phyloP scores from a whole-genome alignment of 2,329 filamentous ascomycete species.

The Alternaria brassicicola region DNA sequence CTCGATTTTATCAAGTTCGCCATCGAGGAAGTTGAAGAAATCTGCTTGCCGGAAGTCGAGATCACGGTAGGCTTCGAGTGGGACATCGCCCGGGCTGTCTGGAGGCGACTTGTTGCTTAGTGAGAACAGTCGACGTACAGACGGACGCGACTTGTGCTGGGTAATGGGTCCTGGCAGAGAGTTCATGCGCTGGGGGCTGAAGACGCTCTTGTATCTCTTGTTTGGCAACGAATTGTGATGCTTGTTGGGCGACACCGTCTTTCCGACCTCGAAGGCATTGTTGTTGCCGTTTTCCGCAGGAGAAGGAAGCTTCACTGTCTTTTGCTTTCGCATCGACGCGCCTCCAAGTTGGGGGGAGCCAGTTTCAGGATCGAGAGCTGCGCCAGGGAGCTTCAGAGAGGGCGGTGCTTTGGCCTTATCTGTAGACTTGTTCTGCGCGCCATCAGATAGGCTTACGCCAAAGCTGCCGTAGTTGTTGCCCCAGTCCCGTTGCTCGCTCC shows the following conservation, averaged over 20 bases:
- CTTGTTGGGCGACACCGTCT: constrained; percentile 44
- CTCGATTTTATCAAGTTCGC: constrained; percentile 89
- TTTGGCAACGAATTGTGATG: constrained; percentile 36
- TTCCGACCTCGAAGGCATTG: constrained; percentile 54
- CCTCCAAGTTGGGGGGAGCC: constrained; percentile 22
- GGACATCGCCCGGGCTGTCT: constrained; percentile 54
- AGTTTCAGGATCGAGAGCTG: constrained; percentile 59
- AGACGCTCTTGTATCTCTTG: constrained; percentile 46
- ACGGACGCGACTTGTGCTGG: constrained; percentile 40
- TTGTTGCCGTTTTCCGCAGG: constrained; percentile 27
- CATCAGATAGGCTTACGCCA: constrained; percentile 57
- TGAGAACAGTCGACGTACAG: constrained; percentile 52
- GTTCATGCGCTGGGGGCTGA: constrained; percentile 51
- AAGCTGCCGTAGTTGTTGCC: constrained; percentile 68
- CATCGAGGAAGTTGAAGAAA: constrained; percentile 84
- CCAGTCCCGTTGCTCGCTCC: constrained; percentile 34
- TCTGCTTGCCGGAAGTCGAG: constrained; percentile 78
- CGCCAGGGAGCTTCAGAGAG: constrained; percentile 65
- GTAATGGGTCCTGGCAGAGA: constrained; percentile 42
- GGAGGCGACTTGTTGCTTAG: constrained; percentile 47
- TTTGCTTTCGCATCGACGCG: constrained; percentile 18
- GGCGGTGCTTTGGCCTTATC: constrained; percentile 49
- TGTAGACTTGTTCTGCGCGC: constrained; percentile 14
- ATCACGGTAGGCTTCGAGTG: constrained; percentile 64
- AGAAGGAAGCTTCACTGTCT: constrained; percentile 29